Percentiles rank a stretch among this genome's conserved stretches.
Conservation (phyloP, 495 filamentous ascomycete genomes). For the Neurospora cerealis region DNA sequence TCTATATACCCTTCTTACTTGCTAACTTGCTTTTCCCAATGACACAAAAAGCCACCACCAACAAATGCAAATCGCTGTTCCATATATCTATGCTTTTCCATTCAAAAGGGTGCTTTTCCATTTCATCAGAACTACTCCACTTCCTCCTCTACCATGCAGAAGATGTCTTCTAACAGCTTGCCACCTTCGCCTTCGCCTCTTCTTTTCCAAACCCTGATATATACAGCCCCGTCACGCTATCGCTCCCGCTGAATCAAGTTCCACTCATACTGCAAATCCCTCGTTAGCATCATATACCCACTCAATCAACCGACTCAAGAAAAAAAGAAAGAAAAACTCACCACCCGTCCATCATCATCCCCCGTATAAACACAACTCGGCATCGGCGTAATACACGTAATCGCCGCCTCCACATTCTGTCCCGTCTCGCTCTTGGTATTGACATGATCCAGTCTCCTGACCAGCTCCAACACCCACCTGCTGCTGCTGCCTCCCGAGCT, state of each 20-base stretch:
- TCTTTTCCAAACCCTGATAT: background rate
- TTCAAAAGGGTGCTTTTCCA: background rate
- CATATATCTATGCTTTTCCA: background rate
- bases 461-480: conserved; percentile 42
- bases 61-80: background rate
- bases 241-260: conserved; percentile 63
- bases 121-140: background rate
- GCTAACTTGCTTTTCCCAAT: background rate
- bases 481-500: background rate
- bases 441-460: conserved; percentile 76
- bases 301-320: background rate
- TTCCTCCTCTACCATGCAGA: background rate
- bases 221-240: conserved; percentile 16
- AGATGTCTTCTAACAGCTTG: background rate
- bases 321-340: conserved; percentile 23
- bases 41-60: background rate
- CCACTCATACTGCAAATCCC: conserved; percentile 67
- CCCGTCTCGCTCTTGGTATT: conserved; percentile 64
- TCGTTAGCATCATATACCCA: conserved; percentile 13
- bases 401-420: conserved; percentile 65
- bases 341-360: conserved; percentile 78
- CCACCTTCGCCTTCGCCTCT: background rate
- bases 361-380: conserved; percentile 82
- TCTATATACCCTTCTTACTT: background rate
- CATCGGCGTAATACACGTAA: conserved; percentile 81